phyloP scores from a whole-genome alignment of 306 rosid genomes.

The Cajanus cajan region DNA sequence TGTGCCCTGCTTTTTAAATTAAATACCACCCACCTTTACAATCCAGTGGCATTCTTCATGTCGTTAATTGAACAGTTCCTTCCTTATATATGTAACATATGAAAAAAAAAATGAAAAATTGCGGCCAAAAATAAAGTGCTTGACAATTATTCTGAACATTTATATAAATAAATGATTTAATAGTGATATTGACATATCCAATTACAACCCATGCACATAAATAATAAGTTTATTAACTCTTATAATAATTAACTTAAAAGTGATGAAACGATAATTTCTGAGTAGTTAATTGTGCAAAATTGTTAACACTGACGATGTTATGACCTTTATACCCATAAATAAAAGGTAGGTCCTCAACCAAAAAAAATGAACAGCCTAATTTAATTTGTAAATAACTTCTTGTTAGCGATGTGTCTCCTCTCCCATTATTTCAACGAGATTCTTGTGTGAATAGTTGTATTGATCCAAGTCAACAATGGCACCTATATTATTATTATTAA shows the following conservation, averaged over 20 bases:
- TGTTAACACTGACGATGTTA: too few species aligned
- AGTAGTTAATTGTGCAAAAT: too few species aligned
- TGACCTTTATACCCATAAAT: too few species aligned
- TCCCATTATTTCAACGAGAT: background rate
- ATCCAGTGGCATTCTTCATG: background rate
- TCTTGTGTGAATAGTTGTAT: background rate
- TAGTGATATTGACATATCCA: too few species aligned
- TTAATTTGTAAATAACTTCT: background rate
- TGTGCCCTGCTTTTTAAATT: background rate
- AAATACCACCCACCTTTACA: background rate
- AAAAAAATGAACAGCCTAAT: background rate
- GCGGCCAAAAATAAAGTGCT: background rate
- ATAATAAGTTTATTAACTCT: too few species aligned
- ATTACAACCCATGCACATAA: too few species aligned
- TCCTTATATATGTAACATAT: background rate
- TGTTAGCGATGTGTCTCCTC: background rate
- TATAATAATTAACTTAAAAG: too few species aligned
- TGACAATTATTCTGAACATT: background rate
- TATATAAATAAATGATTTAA: too few species aligned
- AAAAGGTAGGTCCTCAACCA: background rate
- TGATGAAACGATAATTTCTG: too few species aligned
- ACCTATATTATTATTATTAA: background rate
- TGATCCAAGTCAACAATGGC: conserved; percentile 32
- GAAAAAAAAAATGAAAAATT: background rate
- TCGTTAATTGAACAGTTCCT: too few species aligned